Evolutionary conservation across 371 early-diverging fungal genomes (phyloP), one percentile per base, ranked within the genome.

Genomic region (Saksenaea vasiformis): DNA sequence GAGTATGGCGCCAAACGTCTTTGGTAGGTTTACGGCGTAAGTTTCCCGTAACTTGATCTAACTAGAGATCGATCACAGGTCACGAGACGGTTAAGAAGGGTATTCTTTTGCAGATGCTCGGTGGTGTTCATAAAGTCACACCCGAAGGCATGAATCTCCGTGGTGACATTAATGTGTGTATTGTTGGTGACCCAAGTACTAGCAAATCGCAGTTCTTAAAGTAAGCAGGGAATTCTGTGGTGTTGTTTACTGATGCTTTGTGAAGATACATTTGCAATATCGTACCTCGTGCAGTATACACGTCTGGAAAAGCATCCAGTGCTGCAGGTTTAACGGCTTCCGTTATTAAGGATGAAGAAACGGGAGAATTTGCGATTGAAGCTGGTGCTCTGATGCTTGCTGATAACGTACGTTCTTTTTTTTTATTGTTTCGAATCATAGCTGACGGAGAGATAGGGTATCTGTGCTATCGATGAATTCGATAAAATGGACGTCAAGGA

Each of bases 381-480:
- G 99, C 99, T 15, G 99, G 99, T 67, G 99, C 99, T 10, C 83
- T 99, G 54, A 97, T 99, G 98, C 84, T 99, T 66, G 98, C 98
- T n/a, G 99, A 99, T 78, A 96, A 97, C 74, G 95, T 94, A 79
- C 57, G 75, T 64, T 24, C 24, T 55, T 41, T 55, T 41, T 1
- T 7, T 7, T 53, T 51, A 9, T 11, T 14, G 15, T 31, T 31
- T 31, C 7, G 15, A 36, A 28, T 14, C 10, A 17, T 54, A 8
- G 17, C 9, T 47, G 54, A 39, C 44, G 17, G 28, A 37, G 51
- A n/a, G 37, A 28, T 73, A 93, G 91, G 98, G 98, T 56, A 95
- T 99, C 57, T 99, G 99, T 81, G 95, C 96, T 65, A 99, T 99
- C 68, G 99, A 99, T 78, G 99, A 99, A 79, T 99, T 99, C 77